Conservation (phyloP, 495 filamentous ascomycete genomes). For the Annulohypoxylon nitens region DNA sequence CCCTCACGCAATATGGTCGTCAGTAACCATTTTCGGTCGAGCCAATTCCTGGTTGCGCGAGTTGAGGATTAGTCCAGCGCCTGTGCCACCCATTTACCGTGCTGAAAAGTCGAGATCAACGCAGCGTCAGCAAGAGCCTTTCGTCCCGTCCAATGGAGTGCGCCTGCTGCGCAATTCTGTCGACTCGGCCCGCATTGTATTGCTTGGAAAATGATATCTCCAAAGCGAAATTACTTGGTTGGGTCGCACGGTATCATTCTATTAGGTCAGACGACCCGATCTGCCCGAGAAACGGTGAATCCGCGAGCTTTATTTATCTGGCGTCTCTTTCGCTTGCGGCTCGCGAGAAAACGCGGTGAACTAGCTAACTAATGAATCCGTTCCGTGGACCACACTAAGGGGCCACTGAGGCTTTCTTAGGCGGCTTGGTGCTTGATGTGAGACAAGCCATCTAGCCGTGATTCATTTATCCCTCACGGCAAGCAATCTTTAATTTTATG, state of each 20-base stretch:
- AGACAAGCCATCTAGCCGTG: slow-evolving; percentile 8
- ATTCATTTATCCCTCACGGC: slow-evolving; percentile 13
- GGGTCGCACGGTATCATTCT: slow-evolving; percentile 28
- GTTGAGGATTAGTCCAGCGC: background rate
- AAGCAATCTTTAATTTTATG: slow-evolving; percentile 13
- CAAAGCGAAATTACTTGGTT: slow-evolving; percentile 16
- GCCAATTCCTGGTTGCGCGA: background rate
- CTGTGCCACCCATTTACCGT: slow-evolving; percentile 23
- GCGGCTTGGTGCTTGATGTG: background rate
- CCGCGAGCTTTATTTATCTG: slow-evolving; percentile 19
- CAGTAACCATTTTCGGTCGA: slow-evolving; percentile 27
- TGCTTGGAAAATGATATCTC: slow-evolving; percentile 19
- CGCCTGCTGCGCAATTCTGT: slow-evolving; percentile 18
- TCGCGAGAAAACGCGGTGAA: slow-evolving; percentile 19
- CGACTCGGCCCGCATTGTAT: slow-evolving; percentile 28
- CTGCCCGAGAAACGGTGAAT: slow-evolving; percentile 14
- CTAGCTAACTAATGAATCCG: background rate
- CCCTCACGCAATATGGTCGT: slow-evolving; percentile 18
- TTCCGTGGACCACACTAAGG: slow-evolving; percentile 5
- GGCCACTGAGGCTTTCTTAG: slow-evolving; percentile 14
- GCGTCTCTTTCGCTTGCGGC: slow-evolving; percentile 1
- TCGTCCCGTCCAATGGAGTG: slow-evolving; percentile 12
- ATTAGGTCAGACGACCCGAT: slow-evolving; percentile 26
- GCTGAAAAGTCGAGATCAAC: slow-evolving; percentile 15
- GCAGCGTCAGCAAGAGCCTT: slow-evolving; percentile 29